phyloP scores from a whole-genome alignment of 2,329 filamentous ascomycete genomes.

The Colletotrichum coccodes region DNA sequence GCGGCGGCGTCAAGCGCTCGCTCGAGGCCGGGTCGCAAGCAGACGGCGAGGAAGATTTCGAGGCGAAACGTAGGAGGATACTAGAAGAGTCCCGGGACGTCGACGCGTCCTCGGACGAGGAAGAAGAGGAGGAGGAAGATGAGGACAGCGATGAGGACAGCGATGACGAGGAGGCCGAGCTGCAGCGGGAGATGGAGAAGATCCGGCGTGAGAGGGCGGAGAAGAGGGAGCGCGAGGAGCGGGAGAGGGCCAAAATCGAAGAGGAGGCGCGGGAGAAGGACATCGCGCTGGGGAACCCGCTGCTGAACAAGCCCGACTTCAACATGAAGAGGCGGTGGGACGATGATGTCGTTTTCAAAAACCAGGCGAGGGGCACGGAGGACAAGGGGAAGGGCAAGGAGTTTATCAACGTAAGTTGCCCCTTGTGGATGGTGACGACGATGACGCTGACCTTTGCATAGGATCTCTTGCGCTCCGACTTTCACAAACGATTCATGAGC shows the following conservation, averaged over 20 bases:
- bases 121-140: constrained; percentile 57
- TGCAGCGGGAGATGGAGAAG: constrained; percentile 93
- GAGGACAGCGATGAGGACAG: constrained; percentile 71
- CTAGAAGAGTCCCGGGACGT: constrained; percentile 89
- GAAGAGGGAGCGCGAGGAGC: constrained; percentile 72
- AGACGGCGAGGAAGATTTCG: constrained; percentile 72
- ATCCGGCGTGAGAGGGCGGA: constrained; percentile 89
- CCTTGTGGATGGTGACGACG: background rate
- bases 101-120: constrained; percentile 80
- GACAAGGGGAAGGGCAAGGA: constrained; percentile 89
- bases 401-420: constrained; percentile 86
- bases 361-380: constrained; percentile 94
- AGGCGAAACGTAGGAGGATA: constrained; percentile 86
- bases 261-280: constrained; percentile 86
- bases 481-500: constrained; percentile 96
- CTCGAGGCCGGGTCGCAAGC: constrained; percentile 60
- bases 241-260: constrained; percentile 74
- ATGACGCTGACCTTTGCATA: constrained; percentile 47
- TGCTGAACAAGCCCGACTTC: constrained; percentile 90
- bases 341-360: constrained; percentile 99
- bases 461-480: constrained; percentile 93
- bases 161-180: constrained; percentile 86
- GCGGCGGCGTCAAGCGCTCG: constrained; percentile 69
- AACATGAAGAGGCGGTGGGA: constrained; percentile 95
- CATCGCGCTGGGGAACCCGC: constrained; percentile 90